Percentiles rank a stretch among this genome's conserved stretches.
phyloP scores from a whole-genome alignment of 768 basidiomycete genomes.

The Lactarius tabidus region DNA sequence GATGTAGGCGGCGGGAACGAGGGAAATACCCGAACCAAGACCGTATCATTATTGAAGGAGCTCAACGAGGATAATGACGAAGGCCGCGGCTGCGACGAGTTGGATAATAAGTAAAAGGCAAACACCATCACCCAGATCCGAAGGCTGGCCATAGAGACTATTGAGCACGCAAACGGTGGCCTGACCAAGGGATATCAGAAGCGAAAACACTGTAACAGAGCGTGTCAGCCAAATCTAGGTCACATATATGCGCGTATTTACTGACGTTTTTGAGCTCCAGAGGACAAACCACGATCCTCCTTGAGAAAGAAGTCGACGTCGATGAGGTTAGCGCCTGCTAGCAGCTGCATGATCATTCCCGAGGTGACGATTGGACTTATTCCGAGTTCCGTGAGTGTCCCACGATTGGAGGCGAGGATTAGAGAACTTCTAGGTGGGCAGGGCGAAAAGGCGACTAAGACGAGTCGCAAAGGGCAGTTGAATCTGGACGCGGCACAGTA shows the following conservation, averaged over 20 bases:
- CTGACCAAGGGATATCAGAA: constrained; percentile 94
- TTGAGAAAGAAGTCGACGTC: constrained; percentile 97
- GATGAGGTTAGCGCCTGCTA: constrained; percentile 95
- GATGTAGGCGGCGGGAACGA: constrained; percentile 99
- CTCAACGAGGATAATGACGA: constrained; percentile 97
- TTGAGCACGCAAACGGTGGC: constrained; percentile 96
- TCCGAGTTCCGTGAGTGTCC: constrained; percentile 98
- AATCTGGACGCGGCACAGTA: no score
- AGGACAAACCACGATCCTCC: constrained; percentile 93
- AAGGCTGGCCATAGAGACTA: constrained; percentile 92
- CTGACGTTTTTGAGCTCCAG: constrained; percentile 95
- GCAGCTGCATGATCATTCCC: constrained; percentile 99
- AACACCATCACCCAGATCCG: constrained; percentile 92
- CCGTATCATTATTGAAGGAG: constrained; percentile 99
- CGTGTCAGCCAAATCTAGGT: not conserved
- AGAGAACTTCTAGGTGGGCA: no score
- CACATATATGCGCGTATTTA: constrained; percentile 20
- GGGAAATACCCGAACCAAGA: constrained; percentile 95
- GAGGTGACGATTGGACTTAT: constrained; percentile 97
- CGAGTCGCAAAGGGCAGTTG: no score
- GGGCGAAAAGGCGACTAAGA: constrained; percentile 97
- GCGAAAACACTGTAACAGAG: constrained; percentile 73
- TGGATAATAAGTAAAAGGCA: constrained; percentile 96
- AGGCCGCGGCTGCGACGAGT: constrained; percentile 87
- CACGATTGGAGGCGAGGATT: constrained; percentile 98